Evolutionary conservation across 176 grass and related monocot genomes (phyloP), one percentile per base, ranked within the genome.

Genomic region (Musa acuminata): DNA sequence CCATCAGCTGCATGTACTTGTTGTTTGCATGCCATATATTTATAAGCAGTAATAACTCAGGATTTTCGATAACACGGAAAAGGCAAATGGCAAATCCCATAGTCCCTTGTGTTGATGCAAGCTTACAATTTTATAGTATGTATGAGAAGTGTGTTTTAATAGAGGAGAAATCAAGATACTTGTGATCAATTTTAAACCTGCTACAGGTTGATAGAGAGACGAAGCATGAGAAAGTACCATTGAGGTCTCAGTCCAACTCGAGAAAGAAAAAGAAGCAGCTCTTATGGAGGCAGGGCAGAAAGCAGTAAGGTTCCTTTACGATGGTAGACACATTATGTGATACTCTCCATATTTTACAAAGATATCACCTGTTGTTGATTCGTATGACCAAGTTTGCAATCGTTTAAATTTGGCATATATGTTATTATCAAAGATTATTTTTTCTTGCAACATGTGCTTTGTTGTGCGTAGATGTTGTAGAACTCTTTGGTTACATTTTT

Each of bases 211-310:
- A 96, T 92, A 86, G 87, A 96, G 77, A 84, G 80, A 19, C 71
- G 83, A 63, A 87, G 5, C 78, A 85, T 70, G 92, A 88, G 82
- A 89, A 84, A 63, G 57, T 92, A 75, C 82, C 51, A 87, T 81
- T 69, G 89, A 92, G 77, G 89, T 92, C 52, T 75, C 52, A 13
- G 54, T 75, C 72, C 92, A 88, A 72, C 86, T 92, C 75, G 85
- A 96, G 81, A 90, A 91, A 84, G 92, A 92, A 81, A 96, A 96
- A 72, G 92, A 92, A 76, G 81, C 83, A 71, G 79, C 81, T 49
- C 64, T 92, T 70, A 77, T 84, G 43, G 84, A 92, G 82, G 89
- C 85, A 68, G 85, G 78, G 27, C 50, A 77, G 75, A 96, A 84
- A 90, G 89, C 35, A 21, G 92, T 92, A 96, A 73, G 79, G 19